phyloP scores from a whole-genome alignment of 345 rosid species.

The Populus tremula region DNA sequence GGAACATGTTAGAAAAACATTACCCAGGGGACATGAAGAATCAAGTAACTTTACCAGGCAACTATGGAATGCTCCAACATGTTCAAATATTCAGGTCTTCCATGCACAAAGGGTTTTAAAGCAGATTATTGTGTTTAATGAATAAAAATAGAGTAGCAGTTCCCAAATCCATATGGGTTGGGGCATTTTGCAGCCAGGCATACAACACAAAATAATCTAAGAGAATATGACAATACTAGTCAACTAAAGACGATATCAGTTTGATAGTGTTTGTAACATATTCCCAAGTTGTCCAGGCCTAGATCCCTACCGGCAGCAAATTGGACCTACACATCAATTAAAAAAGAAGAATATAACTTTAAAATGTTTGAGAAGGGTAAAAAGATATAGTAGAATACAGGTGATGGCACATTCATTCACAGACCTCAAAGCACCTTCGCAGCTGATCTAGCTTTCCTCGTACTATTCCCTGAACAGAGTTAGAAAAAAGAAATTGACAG shows the following conservation, averaged over 20 bases:
- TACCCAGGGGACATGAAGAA: neutral
- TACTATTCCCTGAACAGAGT: slow-evolving; percentile 70
- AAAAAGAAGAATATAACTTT: neutral
- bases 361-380: neutral
- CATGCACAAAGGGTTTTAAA: neutral
- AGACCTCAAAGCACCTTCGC: slow-evolving; percentile 91
- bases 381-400: neutral
- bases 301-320: slow-evolving; percentile 97
- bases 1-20: neutral
- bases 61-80: neutral
- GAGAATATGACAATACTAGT: neutral
- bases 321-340: slow-evolving; percentile 56
- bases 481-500: neutral
- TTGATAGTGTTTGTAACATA: slow-evolving; percentile 84
- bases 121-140: neutral
- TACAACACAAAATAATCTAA: neutral
- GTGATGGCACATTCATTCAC: slow-evolving; percentile 13
- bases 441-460: slow-evolving; percentile 95
- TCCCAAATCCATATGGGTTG: neutral
- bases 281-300: slow-evolving; percentile 83
- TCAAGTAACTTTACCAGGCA: neutral
- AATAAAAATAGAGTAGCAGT: neutral
- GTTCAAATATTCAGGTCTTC: neutral
- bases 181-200: neutral
- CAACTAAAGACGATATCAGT: slow-evolving; percentile 53